Conservation (phyloP, 2,329 filamentous ascomycete genomes). For the Aureobasidium mangrovei region DNA sequence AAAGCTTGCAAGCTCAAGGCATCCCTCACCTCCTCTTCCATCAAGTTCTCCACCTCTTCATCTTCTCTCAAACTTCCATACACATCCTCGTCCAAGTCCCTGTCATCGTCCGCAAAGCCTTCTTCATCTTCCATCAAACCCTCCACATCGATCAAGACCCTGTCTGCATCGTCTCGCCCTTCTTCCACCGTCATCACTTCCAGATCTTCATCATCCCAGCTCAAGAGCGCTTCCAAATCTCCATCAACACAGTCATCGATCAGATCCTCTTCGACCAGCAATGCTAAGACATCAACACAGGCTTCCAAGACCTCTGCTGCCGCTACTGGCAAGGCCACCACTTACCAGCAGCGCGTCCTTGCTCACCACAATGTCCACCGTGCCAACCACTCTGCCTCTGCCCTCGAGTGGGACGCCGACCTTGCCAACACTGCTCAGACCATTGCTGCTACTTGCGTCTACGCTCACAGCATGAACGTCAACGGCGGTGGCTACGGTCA, state of each 20-base stretch:
- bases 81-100: not conserved
- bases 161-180: not conserved
- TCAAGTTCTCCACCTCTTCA: not conserved
- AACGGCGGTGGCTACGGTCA: conserved; percentile 69
- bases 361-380: conserved; percentile 83
- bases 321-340: conserved; percentile 14
- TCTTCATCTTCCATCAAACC: not conserved
- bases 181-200: not conserved
- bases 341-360: conserved; percentile 40
- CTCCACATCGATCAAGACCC: not conserved
- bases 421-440: conserved; percentile 56
- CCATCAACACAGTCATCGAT: conserved; percentile 8
- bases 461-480: conserved; percentile 61
- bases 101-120: conserved; percentile 12
- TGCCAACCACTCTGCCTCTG: conserved; percentile 63
- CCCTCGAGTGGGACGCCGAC: conserved; percentile 55
- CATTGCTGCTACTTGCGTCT: conserved; percentile 60
- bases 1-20: conserved; percentile 10
- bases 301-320: conserved; percentile 6
- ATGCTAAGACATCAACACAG: not conserved
- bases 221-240: conserved; percentile 8
- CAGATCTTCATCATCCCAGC: not conserved
- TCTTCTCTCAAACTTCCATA: not conserved
- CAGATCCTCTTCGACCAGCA: conserved; percentile 14
- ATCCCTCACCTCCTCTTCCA: not conserved